These are phyloP conservation scores for Mycena sp. DNA, from an alignment of 1,284 basidiomycete species.

Conservation along the genomic window DNA sequence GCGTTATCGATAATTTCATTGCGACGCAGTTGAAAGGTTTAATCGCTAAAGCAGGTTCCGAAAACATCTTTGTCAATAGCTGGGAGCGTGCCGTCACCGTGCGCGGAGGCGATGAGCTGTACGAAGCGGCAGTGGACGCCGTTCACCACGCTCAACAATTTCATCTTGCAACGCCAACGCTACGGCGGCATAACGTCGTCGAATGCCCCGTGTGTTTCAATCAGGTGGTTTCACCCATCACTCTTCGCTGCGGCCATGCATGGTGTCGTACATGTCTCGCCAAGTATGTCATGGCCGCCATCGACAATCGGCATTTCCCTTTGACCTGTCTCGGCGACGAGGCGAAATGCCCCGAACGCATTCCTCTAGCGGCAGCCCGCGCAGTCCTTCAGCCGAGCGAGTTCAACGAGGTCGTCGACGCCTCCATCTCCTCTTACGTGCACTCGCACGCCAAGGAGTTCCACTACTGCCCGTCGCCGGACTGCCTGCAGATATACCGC, in stretches of 20 bases:
- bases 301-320: slow-evolving; percentile 71
- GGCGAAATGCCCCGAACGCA: slow-evolving; percentile 59
- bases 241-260: slow-evolving; percentile 67
- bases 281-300: slow-evolving; percentile 63
- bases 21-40: slow-evolving; percentile 48
- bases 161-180: slow-evolving; percentile 33
- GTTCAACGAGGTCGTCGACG: slow-evolving; percentile 61
- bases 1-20: slow-evolving; percentile 55
- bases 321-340: slow-evolving; percentile 71
- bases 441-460: slow-evolving; percentile 66
- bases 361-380: slow-evolving; percentile 61
- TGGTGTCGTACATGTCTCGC: slow-evolving; percentile 71
- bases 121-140: slow-evolving; percentile 48
- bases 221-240: slow-evolving; percentile 57
- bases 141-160: slow-evolving; percentile 48
- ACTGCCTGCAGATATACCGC: slow-evolving; percentile 77
- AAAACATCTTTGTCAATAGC: slow-evolving; percentile 51
- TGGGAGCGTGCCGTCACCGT: slow-evolving; percentile 42
- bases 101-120: slow-evolving; percentile 45
- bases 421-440: slow-evolving; percentile 66
- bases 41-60: slow-evolving; percentile 46
- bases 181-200: background rate
- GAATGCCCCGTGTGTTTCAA: slow-evolving; percentile 71
- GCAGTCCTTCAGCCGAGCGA: slow-evolving; percentile 58
- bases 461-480: slow-evolving; percentile 77